phyloP scores from a whole-genome alignment of 805 yeast genomes.

The Pichia thaimueangensis region DNA sequence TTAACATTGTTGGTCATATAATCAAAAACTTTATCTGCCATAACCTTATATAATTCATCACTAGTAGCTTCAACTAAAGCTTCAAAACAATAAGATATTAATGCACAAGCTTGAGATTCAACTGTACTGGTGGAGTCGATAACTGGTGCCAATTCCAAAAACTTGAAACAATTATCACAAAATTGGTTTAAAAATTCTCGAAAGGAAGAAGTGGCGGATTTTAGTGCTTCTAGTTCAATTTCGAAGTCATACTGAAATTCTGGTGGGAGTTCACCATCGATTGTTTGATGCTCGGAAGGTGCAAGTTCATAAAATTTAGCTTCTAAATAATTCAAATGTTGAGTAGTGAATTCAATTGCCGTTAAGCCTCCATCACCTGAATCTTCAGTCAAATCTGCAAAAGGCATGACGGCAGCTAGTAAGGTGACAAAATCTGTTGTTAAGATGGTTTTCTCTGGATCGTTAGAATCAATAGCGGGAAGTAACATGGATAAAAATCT shows the following conservation, averaged over 20 bases:
- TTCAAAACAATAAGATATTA: slow-evolving; percentile 35
- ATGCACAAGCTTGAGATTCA: slow-evolving; percentile 41
- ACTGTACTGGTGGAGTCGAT: slow-evolving; percentile 44
- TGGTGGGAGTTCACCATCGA: slow-evolving; percentile 19
- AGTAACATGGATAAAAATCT: slow-evolving; percentile 62
- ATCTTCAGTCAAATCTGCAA: slow-evolving; percentile 49
- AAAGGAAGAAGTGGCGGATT: slow-evolving; percentile 70
- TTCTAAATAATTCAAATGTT: slow-evolving; percentile 54
- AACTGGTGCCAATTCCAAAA: slow-evolving; percentile 66
- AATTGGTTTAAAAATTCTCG: slow-evolving; percentile 51
- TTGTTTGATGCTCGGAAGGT: slow-evolving; percentile 19
- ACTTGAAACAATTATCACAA: slow-evolving; percentile 49
- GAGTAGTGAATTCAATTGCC: slow-evolving; percentile 54
- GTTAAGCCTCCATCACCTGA: slow-evolving; percentile 32
- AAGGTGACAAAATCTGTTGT: slow-evolving; percentile 66
- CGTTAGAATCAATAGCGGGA: slow-evolving; percentile 87
- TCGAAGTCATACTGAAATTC: slow-evolving; percentile 38
- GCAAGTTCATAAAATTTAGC: slow-evolving; percentile 31
- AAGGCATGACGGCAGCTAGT: slow-evolving; percentile 66
- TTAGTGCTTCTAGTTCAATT: slow-evolving; percentile 49
- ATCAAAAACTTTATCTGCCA: slow-evolving; percentile 44
- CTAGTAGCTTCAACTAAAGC: slow-evolving; percentile 54
- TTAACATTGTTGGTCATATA: slow-evolving; percentile 55
- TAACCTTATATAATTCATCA: slow-evolving; percentile 43
- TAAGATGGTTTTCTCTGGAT: slow-evolving; percentile 62